Conservation (phyloP, 2,329 filamentous ascomycete species). For the Xylaria sp. region DNA sequence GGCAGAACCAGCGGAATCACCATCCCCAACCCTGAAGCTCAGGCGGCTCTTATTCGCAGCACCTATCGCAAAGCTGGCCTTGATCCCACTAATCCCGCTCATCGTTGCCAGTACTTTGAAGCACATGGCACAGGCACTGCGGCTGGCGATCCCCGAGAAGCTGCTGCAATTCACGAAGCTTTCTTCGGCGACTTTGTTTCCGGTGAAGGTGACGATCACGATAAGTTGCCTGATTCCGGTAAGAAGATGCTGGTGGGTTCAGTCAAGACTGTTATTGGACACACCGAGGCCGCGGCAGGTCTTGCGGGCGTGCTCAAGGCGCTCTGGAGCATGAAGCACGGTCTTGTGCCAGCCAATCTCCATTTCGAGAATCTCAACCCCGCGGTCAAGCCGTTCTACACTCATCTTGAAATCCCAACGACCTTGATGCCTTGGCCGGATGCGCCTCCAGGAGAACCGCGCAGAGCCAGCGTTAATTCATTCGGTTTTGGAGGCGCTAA, state of each 20-base stretch:
- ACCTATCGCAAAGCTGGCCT: conserved; percentile 59
- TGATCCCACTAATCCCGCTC: conserved; percentile 47
- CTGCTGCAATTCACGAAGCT: conserved; percentile 56
- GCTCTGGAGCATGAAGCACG: conserved; percentile 55
- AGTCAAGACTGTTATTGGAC: conserved; percentile 59
- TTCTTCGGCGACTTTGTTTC: conserved; percentile 49
- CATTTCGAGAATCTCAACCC: conserved; percentile 57
- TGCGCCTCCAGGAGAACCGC: conserved; percentile 51
- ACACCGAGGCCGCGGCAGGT: conserved; percentile 62
- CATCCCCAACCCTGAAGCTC: conserved; percentile 60
- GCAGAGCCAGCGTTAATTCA: conserved; percentile 57
- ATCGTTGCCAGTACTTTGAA: conserved; percentile 60
- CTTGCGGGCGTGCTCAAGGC: conserved; percentile 61
- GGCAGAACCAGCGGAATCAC: conserved; percentile 65
- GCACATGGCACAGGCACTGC: conserved; percentile 57
- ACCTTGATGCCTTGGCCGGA: conserved; percentile 50
- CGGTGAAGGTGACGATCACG: conserved; percentile 9
- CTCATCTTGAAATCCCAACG: conserved; percentile 52
- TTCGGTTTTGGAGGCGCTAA: conserved; percentile 61
- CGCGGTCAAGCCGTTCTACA: conserved; percentile 52
- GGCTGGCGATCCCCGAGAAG: conserved; percentile 57
- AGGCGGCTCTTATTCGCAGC: conserved; percentile 56
- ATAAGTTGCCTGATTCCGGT: not conserved
- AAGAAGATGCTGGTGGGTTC: conserved; percentile 54
- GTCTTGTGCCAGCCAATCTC: conserved; percentile 56